Conservation (phyloP, 345 rosid species). For the Pseudoturritis turrita region DNA sequence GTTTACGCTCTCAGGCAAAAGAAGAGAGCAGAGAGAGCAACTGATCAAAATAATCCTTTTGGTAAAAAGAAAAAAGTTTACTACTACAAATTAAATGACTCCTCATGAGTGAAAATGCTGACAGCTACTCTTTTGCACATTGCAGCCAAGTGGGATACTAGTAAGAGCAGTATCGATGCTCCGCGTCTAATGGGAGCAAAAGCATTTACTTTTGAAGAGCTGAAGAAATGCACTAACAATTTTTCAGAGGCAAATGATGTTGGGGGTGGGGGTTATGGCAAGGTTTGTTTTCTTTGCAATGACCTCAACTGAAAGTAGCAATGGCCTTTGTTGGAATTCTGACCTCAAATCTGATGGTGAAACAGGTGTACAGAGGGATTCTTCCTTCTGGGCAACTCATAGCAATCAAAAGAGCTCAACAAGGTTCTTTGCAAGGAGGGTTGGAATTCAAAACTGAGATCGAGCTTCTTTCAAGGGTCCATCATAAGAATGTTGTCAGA, state of each 20-base stretch:
- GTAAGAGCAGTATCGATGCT: slow-evolving; percentile 46
- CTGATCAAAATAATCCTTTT: slow-evolving; percentile 57
- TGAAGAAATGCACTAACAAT: slow-evolving; percentile 57
- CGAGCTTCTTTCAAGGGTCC: slow-evolving; percentile 86
- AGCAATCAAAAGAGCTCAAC: slow-evolving; percentile 81
- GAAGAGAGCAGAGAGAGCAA: slow-evolving; percentile 65
- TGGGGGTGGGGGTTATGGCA: slow-evolving; percentile 93
- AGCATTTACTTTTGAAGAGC: slow-evolving; percentile 68
- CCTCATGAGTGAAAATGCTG: not conserved
- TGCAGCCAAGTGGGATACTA: slow-evolving; percentile 65
- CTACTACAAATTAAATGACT: not conserved
- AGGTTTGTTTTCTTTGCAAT: slow-evolving; percentile 38
- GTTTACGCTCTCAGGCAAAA: slow-evolving; percentile 67
- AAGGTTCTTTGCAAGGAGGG: slow-evolving; percentile 82
- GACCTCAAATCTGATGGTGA: not conserved
- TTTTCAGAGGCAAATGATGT: slow-evolving; percentile 66
- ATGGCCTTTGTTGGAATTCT: not conserved
- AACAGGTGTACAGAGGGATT: slow-evolving; percentile 71
- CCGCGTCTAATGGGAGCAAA: slow-evolving; percentile 83
- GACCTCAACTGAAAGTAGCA: not conserved
- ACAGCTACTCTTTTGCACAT: slow-evolving; percentile 1
- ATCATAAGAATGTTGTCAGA: slow-evolving; percentile 72
- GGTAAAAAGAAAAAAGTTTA: slow-evolving; percentile 37
- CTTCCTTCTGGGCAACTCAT: slow-evolving; percentile 50
- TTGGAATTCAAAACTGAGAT: slow-evolving; percentile 81